A percentile compares a stretch with the other conserved stretches of the same genome.
phyloP scores from a whole-genome alignment of 2,329 filamentous ascomycete species.

The Pseudogymnoascus sp. region DNA sequence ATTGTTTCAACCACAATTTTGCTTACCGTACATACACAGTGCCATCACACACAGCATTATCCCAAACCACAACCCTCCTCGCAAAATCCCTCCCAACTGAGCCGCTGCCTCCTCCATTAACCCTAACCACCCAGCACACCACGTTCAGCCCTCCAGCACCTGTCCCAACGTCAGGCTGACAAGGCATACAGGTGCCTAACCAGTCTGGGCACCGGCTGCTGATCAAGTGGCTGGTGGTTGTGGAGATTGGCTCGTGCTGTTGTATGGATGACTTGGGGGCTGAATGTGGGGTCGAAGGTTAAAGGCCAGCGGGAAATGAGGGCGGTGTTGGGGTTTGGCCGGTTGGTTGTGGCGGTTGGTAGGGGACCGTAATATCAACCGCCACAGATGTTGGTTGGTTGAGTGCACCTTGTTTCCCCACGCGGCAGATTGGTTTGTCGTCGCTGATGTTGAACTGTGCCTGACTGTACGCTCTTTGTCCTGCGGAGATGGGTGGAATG shows the following conservation, averaged over 20 bases:
- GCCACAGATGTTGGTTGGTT: background rate
- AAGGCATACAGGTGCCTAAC: conserved; percentile 1
- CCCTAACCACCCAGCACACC: background rate
- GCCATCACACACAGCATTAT: no score
- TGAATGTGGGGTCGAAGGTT: background rate
- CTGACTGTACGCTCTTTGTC: background rate
- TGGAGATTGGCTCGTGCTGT: background rate
- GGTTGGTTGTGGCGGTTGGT: background rate
- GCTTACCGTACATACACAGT: background rate
- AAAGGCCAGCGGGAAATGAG: background rate
- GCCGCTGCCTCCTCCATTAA: background rate
- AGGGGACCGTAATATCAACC: background rate
- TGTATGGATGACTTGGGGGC: background rate
- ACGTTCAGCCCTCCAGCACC: background rate
- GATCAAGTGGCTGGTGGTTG: background rate
- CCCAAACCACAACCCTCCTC: background rate
- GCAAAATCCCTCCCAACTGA: background rate
- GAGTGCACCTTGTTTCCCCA: background rate
- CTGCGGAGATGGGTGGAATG: background rate
- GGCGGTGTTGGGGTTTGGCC: background rate
- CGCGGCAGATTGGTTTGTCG: background rate
- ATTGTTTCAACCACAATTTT: background rate
- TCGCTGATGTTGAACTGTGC: background rate
- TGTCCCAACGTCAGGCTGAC: background rate
- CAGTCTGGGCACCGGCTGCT: background rate